phyloP scores from a whole-genome alignment of 768 basidiomycete genomes.

The Leucocoprinus leucothites region DNA sequence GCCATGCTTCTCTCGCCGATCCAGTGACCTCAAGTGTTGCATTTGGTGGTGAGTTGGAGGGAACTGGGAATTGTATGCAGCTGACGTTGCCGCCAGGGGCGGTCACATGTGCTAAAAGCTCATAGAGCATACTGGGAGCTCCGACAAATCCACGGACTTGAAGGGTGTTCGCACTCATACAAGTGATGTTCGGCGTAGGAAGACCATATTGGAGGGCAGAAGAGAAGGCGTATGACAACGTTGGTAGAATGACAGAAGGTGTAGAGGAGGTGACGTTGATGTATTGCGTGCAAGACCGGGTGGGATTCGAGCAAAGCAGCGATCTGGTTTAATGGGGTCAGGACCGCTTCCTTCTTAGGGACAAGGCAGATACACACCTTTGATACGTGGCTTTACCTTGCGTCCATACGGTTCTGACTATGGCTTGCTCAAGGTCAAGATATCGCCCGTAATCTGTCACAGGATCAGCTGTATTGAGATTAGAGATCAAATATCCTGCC shows the following conservation, averaged over 20 bases:
- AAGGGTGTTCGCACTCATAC: slow-evolving; percentile 55
- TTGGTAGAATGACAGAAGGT: slow-evolving; percentile 10
- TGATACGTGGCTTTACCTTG: slow-evolving; percentile 43
- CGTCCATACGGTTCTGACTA: slow-evolving; percentile 59
- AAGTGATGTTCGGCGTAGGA: slow-evolving; percentile 58
- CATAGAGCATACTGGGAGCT: slow-evolving; percentile 65
- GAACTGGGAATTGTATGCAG: slow-evolving; percentile 31
- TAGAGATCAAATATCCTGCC: slow-evolving; percentile 58
- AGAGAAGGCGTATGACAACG: slow-evolving; percentile 48
- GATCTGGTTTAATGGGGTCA: slow-evolving; percentile 23
- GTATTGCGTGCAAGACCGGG: slow-evolving; percentile 60
- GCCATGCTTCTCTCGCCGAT: slow-evolving; percentile 51
- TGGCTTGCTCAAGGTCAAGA: slow-evolving; percentile 65
- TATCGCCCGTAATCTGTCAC: slow-evolving; percentile 55
- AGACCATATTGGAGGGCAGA: slow-evolving; percentile 42
- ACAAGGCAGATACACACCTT: slow-evolving; percentile 35
- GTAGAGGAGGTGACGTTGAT: slow-evolving; percentile 22
- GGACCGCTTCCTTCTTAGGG: background rate
- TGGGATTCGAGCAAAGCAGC: slow-evolving; percentile 68
- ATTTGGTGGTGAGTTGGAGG: slow-evolving; percentile 33
- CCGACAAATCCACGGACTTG: slow-evolving; percentile 48
- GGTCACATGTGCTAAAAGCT: slow-evolving; percentile 46
- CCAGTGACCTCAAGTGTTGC: slow-evolving; percentile 41
- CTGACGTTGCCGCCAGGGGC: slow-evolving; percentile 20
- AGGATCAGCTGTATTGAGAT: slow-evolving; percentile 36